These are phyloP conservation scores for Fusarium sp. DNA, from an alignment of 2,329 filamentous ascomycete genomes.

Conservation along the genomic window DNA sequence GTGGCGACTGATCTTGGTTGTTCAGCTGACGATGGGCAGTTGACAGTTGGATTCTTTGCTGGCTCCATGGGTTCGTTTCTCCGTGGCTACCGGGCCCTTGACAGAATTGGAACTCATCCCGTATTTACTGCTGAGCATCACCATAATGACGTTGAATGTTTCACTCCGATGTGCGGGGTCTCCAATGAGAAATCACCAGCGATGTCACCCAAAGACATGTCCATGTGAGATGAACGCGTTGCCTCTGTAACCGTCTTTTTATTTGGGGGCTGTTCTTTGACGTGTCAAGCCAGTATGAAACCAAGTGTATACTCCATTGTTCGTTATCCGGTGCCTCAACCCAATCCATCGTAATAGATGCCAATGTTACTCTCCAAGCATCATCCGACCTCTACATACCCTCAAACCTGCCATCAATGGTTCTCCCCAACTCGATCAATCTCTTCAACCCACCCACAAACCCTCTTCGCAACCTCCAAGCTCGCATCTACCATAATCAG, in stretches of 20 bases:
- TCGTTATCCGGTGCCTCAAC: neutral
- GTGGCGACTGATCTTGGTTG: neutral
- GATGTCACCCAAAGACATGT: conserved; percentile 4
- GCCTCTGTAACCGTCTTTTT: neutral
- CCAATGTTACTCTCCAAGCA: neutral
- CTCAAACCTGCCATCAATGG: neutral
- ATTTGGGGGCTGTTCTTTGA: neutral
- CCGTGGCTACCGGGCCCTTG: neutral
- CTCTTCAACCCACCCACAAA: conserved; percentile 31
- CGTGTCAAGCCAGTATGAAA: neutral
- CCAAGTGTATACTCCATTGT: neutral
- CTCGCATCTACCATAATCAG: conserved; percentile 29
- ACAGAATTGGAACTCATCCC: neutral
- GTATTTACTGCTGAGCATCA: neutral
- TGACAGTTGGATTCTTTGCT: neutral
- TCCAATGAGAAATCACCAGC: neutral
- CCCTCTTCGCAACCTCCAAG: conserved; percentile 31
- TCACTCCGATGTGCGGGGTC: conserved; percentile 1
- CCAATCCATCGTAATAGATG: neutral
- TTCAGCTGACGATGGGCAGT: neutral
- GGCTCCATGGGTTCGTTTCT: neutral
- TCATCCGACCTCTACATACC: neutral
- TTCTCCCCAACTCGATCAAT: conserved; percentile 13
- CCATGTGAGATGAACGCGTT: neutral
- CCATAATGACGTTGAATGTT: conserved; percentile 10